phyloP scores from a whole-genome alignment of 2,329 filamentous ascomycete genomes.

The Colletotrichum sublineola region DNA sequence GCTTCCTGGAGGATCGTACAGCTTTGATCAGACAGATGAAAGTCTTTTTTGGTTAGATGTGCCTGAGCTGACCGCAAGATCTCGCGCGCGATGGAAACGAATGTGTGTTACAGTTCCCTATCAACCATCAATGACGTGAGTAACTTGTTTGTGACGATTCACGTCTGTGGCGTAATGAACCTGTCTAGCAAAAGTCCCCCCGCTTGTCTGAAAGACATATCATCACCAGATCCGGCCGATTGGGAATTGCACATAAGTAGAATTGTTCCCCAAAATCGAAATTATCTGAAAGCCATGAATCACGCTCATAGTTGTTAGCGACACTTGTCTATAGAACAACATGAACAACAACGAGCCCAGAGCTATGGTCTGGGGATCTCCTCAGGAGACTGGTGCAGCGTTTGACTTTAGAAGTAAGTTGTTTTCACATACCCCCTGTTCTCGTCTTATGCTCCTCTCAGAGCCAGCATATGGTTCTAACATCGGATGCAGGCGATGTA shows the following conservation, averaged over 20 bases:
- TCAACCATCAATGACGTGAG: background rate
- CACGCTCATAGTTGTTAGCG: too few species aligned
- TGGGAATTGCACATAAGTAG: too few species aligned
- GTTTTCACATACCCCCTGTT: background rate
- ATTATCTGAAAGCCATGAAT: background rate
- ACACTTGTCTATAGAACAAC: background rate
- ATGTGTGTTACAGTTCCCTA: background rate
- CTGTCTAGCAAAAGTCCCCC: too few species aligned
- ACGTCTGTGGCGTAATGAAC: background rate
- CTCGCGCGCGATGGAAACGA: background rate
- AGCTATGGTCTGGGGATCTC: slow-evolving; percentile 39
- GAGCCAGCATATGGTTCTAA: slow-evolving; percentile 6
- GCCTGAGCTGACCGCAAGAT: slow-evolving; percentile 1
- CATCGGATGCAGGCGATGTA: slow-evolving; percentile 66
- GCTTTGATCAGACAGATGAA: slow-evolving; percentile 2
- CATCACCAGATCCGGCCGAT: background rate
- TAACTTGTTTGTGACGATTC: background rate
- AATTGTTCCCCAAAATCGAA: background rate
- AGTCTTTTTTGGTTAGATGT: background rate
- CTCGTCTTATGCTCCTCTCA: background rate
- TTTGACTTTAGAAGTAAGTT: slow-evolving; percentile 42
- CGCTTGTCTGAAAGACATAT: background rate
- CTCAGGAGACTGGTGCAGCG: slow-evolving; percentile 30
- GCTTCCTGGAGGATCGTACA: slow-evolving; percentile 13
- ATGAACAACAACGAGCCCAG: slow-evolving; percentile 11